phyloP scores from a whole-genome alignment of 1,284 basidiomycete genomes.

The Phellinidium pouzarii region DNA sequence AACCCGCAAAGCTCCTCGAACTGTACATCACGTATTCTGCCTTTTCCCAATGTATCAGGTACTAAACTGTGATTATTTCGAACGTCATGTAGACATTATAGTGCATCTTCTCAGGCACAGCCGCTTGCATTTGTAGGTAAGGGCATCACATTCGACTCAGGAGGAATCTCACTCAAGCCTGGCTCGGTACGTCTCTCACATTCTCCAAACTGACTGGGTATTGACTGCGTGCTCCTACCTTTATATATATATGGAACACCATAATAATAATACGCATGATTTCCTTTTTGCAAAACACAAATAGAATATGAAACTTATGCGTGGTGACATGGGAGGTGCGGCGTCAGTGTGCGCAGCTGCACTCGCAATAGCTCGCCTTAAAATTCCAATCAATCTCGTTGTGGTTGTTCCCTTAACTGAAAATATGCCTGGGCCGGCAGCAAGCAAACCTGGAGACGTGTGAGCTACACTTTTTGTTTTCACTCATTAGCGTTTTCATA shows the following conservation, averaged over 20 bases:
- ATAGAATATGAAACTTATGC: constrained; percentile 75
- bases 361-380: constrained; percentile 75
- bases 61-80: no score
- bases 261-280: not conserved
- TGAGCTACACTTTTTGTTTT: no score
- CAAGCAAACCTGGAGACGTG: constrained; percentile 86
- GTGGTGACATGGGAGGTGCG: constrained; percentile 84
- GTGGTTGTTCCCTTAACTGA: constrained; percentile 74
- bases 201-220: constrained; percentile 5
- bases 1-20: constrained; percentile 85
- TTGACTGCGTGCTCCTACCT: constrained; percentile 6
- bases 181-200: constrained; percentile 46
- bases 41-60: no score
- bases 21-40: constrained; percentile 40
- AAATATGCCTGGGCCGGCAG: constrained; percentile 81
- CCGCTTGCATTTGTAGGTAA: constrained; percentile 83
- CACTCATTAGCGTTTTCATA: no score
- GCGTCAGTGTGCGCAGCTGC: constrained; percentile 71
- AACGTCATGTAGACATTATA: no score
- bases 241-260: not conserved
- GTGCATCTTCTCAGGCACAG: constrained; percentile 40
- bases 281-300: not conserved
- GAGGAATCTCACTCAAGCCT: constrained; percentile 85
- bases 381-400: constrained; percentile 77
- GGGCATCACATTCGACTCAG: constrained; percentile 84